Base-by-base conservation (phyloP, 805 yeast species). In the Suhomyces sp. region DNA sequence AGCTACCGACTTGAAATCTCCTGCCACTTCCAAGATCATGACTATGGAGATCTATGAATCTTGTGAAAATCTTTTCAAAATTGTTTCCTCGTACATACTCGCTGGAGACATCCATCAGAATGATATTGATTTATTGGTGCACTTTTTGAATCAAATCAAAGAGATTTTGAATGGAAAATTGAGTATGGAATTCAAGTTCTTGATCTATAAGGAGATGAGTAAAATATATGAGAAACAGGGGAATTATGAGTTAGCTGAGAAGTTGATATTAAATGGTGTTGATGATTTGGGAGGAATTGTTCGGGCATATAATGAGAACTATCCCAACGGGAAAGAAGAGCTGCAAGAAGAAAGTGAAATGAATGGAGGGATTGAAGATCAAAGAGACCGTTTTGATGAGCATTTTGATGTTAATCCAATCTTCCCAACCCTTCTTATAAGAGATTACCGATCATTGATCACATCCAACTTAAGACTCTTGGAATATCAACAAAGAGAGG, bases 181-280 rank as follows among this genome's bases (percentile, higher is more conserved):
- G 18, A 44, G 53, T 13, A 36, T 38, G 16, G 50, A 45, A 15
- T 52, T 60, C 31, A 50, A 58, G 15, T 45, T 54, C 22, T 43
- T 52, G 8, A 45, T 63, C 19, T 53, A 47, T 33, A 38, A 39
- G 19, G 59, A 58, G 20, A 56, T 65, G 66, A 53, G 59, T 13
- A 47, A 45, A 22, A 40, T 61, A 4, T 60, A 62, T 42, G 44
- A 43, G 11, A 36, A 37, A 4, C 51, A 51, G 17, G 56, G 58
- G 12, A 53, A 60, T 22, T 25, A 44, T 5, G 37, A 39, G 6
- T 41, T 48, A 19, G 58, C 63, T 2, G 32, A 30, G 10, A 46
- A 47, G 11, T 52, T 63, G 33, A 41, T 60, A 5, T 44, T 47
- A 7, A 48, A 39, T 13, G 67, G 65, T 1, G 26, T 63, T 24